Evolutionary conservation across 2,329 filamentous ascomycete genomes (phyloP).

Genomic region (Esteya vermicola): DNA sequence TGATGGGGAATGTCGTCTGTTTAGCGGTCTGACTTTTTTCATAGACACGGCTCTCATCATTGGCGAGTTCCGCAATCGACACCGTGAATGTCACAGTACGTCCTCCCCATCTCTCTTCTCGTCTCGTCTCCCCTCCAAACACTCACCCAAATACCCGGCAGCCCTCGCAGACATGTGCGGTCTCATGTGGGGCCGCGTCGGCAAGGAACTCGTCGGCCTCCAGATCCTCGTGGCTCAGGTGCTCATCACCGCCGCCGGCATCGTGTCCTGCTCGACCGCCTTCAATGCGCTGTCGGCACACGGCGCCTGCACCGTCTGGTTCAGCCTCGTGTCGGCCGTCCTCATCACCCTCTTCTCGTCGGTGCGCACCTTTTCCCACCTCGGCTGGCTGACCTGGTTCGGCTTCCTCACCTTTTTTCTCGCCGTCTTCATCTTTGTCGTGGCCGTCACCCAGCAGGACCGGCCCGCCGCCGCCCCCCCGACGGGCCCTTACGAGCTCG

Average conservation of each 20-base stretch:
- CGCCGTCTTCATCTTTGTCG: slow-evolving; percentile 39
- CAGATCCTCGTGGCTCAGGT: slow-evolving; percentile 36
- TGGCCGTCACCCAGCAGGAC: slow-evolving; percentile 22
- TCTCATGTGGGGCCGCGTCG: slow-evolving; percentile 33
- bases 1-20: too few species aligned
- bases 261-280: slow-evolving; percentile 49
- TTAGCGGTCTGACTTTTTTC: too few species aligned
- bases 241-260: slow-evolving; percentile 33
- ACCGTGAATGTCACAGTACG: slow-evolving; percentile 21
- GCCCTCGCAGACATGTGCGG: slow-evolving; percentile 41
- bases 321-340: slow-evolving; percentile 41
- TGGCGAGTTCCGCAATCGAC: slow-evolving; percentile 23
- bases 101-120: neutral
- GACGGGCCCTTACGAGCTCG: slow-evolving; percentile 24
- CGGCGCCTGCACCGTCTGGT: slow-evolving; percentile 21
- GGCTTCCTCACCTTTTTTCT: slow-evolving; percentile 42
- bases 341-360: slow-evolving; percentile 30
- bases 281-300: slow-evolving; percentile 36
- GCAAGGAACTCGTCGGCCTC: slow-evolving; percentile 35
- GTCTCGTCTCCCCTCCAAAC: neutral
- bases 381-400: slow-evolving; percentile 35
- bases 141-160: neutral
- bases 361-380: slow-evolving; percentile 23
- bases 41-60: slow-evolving; percentile 22
- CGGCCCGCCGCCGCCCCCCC: slow-evolving; percentile 22